Conservation (phyloP, 352 stramenopile species). For the Globisporangium recalcitrans region DNA sequence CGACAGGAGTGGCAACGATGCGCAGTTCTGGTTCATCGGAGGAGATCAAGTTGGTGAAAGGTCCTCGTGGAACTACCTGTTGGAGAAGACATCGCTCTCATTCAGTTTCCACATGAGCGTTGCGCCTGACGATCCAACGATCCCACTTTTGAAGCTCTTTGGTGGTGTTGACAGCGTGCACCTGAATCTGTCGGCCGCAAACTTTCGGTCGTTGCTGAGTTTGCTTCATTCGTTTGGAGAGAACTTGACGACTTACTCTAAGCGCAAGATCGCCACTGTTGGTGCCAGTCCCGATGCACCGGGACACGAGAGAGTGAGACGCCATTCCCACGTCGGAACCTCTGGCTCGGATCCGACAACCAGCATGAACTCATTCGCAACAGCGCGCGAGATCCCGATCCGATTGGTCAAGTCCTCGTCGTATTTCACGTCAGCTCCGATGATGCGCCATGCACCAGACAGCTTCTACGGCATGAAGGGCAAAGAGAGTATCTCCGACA, state of each 20-base stretch:
- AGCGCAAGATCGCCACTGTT: conserved; percentile 24
- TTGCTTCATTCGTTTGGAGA: conserved; percentile 66
- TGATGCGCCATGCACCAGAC: conserved; percentile 2
- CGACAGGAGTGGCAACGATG: conserved; percentile 10
- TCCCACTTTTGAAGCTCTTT: conserved; percentile 72
- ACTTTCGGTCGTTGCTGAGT: conserved; percentile 51
- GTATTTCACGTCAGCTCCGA: conserved; percentile 17
- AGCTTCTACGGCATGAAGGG: conserved; percentile 10
- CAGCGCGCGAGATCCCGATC: conserved; percentile 15
- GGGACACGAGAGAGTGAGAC: neutral
- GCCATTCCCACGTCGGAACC: neutral
- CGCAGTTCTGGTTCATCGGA: conserved; percentile 13
- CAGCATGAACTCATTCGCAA: neutral
- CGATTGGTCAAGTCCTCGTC: conserved; percentile 20
- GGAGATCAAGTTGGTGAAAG: conserved; percentile 3
- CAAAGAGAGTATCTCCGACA: conserved; percentile 20
- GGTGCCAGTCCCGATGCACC: neutral
- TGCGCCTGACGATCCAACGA: conserved; percentile 67
- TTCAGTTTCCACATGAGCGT: conserved; percentile 79
- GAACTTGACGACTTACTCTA: conserved; percentile 48
- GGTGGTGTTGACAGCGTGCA: conserved; percentile 65
- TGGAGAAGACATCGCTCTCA: conserved; percentile 70
- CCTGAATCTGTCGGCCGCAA: conserved; percentile 62
- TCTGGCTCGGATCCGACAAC: conserved; percentile 13
- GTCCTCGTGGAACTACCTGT: conserved; percentile 46